Conservation (phyloP, 2,329 filamentous ascomycete genomes). For the Microdochium nivale region DNA sequence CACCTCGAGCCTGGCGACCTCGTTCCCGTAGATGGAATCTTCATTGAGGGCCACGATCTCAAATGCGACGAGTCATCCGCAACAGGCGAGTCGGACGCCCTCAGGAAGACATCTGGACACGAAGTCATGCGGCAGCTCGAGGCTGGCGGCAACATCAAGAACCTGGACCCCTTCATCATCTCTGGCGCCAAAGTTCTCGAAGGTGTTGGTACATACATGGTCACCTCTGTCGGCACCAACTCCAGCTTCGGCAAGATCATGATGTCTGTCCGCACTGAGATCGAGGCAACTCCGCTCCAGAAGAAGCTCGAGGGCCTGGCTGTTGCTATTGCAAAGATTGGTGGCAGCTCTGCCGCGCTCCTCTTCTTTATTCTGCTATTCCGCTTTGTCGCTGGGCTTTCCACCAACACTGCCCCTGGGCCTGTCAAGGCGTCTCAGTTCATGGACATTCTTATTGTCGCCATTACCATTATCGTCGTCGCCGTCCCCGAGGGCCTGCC, state of each 20-base stretch:
- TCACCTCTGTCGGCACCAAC: constrained; percentile 44
- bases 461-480: constrained; percentile 61
- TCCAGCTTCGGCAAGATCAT: constrained; percentile 47
- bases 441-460: constrained; percentile 53
- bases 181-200: constrained; percentile 48
- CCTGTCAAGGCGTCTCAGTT: constrained; percentile 54
- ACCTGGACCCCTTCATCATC: constrained; percentile 55
- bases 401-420: constrained; percentile 34
- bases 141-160: constrained; percentile 37
- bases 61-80: constrained; percentile 64
- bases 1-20: constrained; percentile 61
- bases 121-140: constrained; percentile 49
- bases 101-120: constrained; percentile 53
- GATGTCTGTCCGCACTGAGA: constrained; percentile 44
- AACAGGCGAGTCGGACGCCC: constrained; percentile 61
- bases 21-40: constrained; percentile 57
- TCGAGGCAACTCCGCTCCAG: constrained; percentile 44
- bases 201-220: constrained; percentile 43
- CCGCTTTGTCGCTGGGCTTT: constrained; percentile 61
- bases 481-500: constrained; percentile 60
- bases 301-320: constrained; percentile 42
- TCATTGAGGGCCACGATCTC: constrained; percentile 54
- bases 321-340: constrained; percentile 41
- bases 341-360: constrained; percentile 59
- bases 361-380: constrained; percentile 75